phyloP scores from a whole-genome alignment of 148 eudicot species.

The Rhododendron molle region DNA sequence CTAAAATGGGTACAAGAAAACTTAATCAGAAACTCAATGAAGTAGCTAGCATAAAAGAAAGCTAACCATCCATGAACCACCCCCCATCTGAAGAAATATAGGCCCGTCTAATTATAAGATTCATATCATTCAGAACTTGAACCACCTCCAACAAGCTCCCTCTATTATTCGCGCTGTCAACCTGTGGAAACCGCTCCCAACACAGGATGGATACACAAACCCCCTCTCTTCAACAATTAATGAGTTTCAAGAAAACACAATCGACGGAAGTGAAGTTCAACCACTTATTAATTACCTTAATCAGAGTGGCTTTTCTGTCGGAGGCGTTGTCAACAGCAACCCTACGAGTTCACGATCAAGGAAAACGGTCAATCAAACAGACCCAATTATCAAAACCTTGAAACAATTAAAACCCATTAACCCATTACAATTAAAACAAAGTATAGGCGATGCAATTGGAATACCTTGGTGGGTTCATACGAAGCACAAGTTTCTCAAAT shows the following conservation, averaged over 20 bases:
- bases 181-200: constrained; percentile 24
- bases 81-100: constrained; percentile 72
- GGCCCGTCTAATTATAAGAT: constrained; percentile 44
- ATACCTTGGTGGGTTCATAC: constrained; percentile 87
- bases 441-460: neutral
- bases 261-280: neutral
- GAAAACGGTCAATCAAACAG: neutral
- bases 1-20: constrained; percentile 1
- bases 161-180: constrained; percentile 61
- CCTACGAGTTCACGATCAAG: constrained; percentile 40
- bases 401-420: neutral
- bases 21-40: neutral
- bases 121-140: constrained; percentile 58
- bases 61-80: constrained; percentile 72
- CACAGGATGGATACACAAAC: neutral
- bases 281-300: constrained; percentile 47
- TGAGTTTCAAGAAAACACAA: neutral
- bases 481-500: constrained; percentile 74
- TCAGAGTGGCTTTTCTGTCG: constrained; percentile 63
- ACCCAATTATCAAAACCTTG: neutral
- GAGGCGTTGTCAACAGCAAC: constrained; percentile 79
- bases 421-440: constrained; percentile 15
- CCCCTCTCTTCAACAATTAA: neutral
- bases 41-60: neutral
- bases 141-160: constrained; percentile 72